Conservation (phyloP, 148 eudicot species). For the Heliamphora exappendiculata region DNA sequence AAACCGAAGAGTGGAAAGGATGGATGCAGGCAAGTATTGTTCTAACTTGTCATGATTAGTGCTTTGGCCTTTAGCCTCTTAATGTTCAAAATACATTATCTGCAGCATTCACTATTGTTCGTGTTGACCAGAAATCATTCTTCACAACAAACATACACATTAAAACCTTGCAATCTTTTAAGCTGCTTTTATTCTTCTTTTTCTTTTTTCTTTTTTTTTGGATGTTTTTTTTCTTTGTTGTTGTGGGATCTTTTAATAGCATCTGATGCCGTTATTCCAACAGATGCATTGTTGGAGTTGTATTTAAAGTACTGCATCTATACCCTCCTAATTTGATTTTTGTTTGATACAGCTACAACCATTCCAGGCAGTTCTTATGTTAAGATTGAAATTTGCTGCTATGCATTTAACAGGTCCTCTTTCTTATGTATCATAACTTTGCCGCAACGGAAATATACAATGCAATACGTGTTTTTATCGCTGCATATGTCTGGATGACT, state of each 20-base stretch:
- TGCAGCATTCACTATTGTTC: background rate
- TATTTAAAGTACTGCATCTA: too few relatives aligned
- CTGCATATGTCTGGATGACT: constrained; percentile 98
- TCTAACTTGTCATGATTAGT: background rate
- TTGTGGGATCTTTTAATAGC: background rate
- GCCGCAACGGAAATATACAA: constrained; percentile 89
- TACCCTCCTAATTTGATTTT: background rate
- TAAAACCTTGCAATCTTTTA: background rate
- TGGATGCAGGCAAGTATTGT: constrained; percentile 85
- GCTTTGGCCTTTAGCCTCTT: background rate
- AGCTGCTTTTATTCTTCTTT: background rate
- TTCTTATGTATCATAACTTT: constrained; percentile 90
- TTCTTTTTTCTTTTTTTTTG: background rate
- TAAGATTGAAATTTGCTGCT: background rate
- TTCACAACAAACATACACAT: too few relatives aligned
- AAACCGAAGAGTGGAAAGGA: constrained; percentile 98
- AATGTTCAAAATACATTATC: too few relatives aligned
- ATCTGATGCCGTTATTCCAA: background rate
- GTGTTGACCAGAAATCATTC: background rate
- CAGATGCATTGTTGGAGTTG: background rate
- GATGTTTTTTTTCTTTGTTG: too few relatives aligned
- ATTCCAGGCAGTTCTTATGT: background rate
- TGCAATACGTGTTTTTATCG: constrained; percentile 88
- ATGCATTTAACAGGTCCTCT: constrained; percentile 60
- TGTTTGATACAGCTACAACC: background rate